Base-by-base conservation (phyloP, 2,329 filamentous ascomycete genomes). In the Ploettnerulaceae sp. region DNA sequence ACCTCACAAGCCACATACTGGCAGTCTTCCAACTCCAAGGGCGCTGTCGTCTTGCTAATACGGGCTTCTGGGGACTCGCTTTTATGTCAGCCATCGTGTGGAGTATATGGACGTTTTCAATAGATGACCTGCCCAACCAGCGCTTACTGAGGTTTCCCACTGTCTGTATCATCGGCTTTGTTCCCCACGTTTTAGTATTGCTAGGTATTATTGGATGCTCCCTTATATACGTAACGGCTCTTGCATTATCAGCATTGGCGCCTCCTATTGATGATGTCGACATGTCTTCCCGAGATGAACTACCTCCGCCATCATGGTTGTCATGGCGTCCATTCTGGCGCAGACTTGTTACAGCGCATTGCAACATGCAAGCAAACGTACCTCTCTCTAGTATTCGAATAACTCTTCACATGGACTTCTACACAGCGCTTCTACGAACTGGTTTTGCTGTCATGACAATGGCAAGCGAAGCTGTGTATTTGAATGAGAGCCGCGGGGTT, bases 401-500 rank as follows among this genome's bases (percentile, higher is more conserved):
- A 45, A 87, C 83, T 33, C 82, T 86, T 71, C 82, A 89, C 45
- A 94, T 97, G 73, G 93, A 98, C 64, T 96, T 97, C 62, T 98
- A 97, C 64, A 95, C 89, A 0, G 86, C 89, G 0, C 72, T 97
- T 4, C 74, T 97, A 3, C 83, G 90, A 49, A 80, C 89, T 26
- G 93, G 93, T 0, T 96, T 96, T 61, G 83, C 82, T 8, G 82
- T 91, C 9, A 80, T 97, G 51, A 95, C 89, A 0, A 91, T 94
- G 66, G 93, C 93, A 0, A 95, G 89, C 58, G 90, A 97, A 66
- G 91, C 91, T 3, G 93, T 97, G 0, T 97, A 95, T 61, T 72
- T 98, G 8, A 95, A 96, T 52, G 91, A 97, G 66, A 91, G 91
- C 35, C 79, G 79, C 31, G 76, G 76, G 1, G 81, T 97, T 41